These are phyloP conservation scores for Scedosporium dehoogii DNA, from an alignment of 2,329 filamentous ascomycete species.

Conservation along the genomic window DNA sequence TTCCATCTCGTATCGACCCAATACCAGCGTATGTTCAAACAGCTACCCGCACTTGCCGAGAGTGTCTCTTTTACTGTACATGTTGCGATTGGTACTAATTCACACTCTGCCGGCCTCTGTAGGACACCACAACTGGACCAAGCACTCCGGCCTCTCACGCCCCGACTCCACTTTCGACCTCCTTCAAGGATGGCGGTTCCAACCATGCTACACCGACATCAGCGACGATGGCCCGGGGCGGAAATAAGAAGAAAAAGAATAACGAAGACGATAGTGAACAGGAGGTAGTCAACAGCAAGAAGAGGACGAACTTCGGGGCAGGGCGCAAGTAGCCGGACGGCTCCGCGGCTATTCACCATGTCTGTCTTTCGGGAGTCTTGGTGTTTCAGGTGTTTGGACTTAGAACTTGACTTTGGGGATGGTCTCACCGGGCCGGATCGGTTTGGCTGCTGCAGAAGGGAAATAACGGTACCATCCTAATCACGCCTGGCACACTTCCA, in stretches of 20 bases:
- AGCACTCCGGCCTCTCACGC: constrained; percentile 37
- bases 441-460: too few species aligned
- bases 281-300: constrained; percentile 43
- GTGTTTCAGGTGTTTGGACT: background rate
- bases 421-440: too few species aligned
- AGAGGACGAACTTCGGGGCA: constrained; percentile 48
- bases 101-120: background rate
- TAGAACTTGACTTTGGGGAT: too few species aligned
- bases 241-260: constrained; percentile 40
- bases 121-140: constrained; percentile 23
- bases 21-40: constrained; percentile 22
- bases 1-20: constrained; percentile 50
- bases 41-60: background rate
- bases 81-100: background rate
- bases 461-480: too few species aligned
- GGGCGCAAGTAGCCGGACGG: constrained; percentile 32
- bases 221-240: constrained; percentile 32
- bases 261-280: constrained; percentile 48
- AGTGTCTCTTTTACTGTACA: background rate
- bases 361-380: background rate
- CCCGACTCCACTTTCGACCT: constrained; percentile 45
- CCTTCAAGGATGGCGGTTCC: constrained; percentile 39
- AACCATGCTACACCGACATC: constrained; percentile 48
- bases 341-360: background rate
- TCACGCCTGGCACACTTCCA: background rate